Evolutionary conservation across 768 basidiomycete species (phyloP).

Genomic region (Trametes gibbosa): DNA sequence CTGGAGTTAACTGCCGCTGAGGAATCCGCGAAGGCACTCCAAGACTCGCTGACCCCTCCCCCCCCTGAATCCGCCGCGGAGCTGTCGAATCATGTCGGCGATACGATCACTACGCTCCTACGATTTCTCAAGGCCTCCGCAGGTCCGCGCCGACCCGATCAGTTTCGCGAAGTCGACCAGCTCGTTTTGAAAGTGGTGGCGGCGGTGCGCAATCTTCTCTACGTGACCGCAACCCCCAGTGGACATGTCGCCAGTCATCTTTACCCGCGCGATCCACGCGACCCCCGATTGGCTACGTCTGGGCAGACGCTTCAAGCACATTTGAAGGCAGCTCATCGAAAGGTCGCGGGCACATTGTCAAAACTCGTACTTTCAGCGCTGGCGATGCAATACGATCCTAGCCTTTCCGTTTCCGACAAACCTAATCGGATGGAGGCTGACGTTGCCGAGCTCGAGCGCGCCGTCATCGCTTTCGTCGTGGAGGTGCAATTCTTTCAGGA

Average conservation of each 20-base stretch:
- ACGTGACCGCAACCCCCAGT: slow-evolving; percentile 33
- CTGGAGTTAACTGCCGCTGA: slow-evolving; percentile 56
- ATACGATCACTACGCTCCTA: slow-evolving; percentile 61
- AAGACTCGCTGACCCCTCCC: slow-evolving; percentile 55
- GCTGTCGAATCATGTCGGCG: slow-evolving; percentile 55
- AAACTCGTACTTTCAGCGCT: slow-evolving; percentile 90
- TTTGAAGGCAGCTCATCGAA: slow-evolving; percentile 78
- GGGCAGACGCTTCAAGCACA: slow-evolving; percentile 40
- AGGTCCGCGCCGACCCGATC: slow-evolving; percentile 46
- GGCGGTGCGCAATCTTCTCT: slow-evolving; percentile 78
- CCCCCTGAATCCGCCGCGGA: slow-evolving; percentile 59
- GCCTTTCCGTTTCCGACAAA: slow-evolving; percentile 55
- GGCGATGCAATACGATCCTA: slow-evolving; percentile 81
- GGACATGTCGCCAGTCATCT: slow-evolving; percentile 59
- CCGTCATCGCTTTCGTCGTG: slow-evolving; percentile 61
- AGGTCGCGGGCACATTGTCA: slow-evolving; percentile 85
- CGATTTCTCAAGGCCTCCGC: slow-evolving; percentile 53
- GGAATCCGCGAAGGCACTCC: slow-evolving; percentile 62
- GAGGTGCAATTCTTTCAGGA: slow-evolving; percentile 66
- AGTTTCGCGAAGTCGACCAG: slow-evolving; percentile 57
- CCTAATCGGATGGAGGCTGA: slow-evolving; percentile 71
- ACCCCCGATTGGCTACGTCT: slow-evolving; percentile 41
- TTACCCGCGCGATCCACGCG: slow-evolving; percentile 48
- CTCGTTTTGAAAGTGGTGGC: slow-evolving; percentile 62
- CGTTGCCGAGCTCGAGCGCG: slow-evolving; percentile 72